A percentile compares a stretch with the other conserved stretches of the same genome.
These are phyloP conservation scores for Corchorus capsularis DNA, from an alignment of 345 rosid genomes.

Conservation along the genomic window DNA sequence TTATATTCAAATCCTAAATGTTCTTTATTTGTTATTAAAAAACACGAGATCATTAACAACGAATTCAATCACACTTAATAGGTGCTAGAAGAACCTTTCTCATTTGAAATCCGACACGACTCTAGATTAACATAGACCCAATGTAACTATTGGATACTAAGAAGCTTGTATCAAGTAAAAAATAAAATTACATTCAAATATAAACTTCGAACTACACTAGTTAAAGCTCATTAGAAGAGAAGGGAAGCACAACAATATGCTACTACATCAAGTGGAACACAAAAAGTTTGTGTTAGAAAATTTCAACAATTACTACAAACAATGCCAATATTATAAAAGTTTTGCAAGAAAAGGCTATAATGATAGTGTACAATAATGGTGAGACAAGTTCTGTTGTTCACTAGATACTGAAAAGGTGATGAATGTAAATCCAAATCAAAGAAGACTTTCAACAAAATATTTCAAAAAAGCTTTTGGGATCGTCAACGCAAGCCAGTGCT, in stretches of 20 bases:
- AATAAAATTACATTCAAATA: too few species aligned
- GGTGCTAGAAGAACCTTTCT: too few species aligned
- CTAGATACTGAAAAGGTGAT: neutral
- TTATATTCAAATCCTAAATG: too few species aligned
- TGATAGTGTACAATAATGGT: neutral
- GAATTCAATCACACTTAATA: too few species aligned
- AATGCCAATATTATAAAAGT: neutral
- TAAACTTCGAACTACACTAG: neutral
- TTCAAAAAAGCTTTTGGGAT: neutral
- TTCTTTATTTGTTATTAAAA: too few species aligned
- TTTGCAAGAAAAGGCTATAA: neutral
- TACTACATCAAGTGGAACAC: neutral
- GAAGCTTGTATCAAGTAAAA: too few species aligned
- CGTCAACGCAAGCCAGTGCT: neutral
- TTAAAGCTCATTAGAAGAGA: neutral
- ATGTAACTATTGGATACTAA: too few species aligned
- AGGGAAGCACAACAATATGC: neutral
- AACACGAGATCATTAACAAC: too few species aligned
- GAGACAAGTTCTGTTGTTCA: neutral
- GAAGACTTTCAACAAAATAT: constrained; percentile 4
- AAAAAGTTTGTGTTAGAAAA: neutral
- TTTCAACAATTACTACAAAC: neutral
- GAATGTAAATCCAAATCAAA: constrained; percentile 2
- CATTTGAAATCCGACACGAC: too few species aligned
- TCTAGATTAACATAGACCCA: too few species aligned